Base-by-base conservation (phyloP, 768 basidiomycete genomes). In the Serendipita vermifera region DNA sequence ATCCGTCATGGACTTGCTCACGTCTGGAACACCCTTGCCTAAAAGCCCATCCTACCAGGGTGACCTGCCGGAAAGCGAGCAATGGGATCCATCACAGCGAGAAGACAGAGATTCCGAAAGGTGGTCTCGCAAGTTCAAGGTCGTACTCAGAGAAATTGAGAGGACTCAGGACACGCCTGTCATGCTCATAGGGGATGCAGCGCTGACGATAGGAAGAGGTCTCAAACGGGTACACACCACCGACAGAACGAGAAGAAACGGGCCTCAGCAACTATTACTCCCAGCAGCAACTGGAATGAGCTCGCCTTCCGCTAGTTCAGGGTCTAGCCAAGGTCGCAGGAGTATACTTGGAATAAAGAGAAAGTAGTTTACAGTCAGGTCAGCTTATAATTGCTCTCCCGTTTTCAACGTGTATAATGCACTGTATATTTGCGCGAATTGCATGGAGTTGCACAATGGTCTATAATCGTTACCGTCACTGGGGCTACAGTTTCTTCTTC, bases 21-120 rank as follows among this genome's bases (percentile, higher is more conserved):
- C 69, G 3, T 67, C 73, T 2, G 77, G 76, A 2, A 58, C 75
- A 3, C 83, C 85, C 3, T 61, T 86, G 2, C 84, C 84, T 11
- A 85, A 81, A 66, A 85, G 84, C 61, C 85, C 86, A 9, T 87
- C 84, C 0, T 70, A 79, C 54, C 80, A 80, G 60, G 61, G 81
- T 7, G 65, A 68, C 3, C 72, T 67, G 38, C 60, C 63, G 14
- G 67, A 69, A 14, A 66, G 68, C 2, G 63, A 69, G 11, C 35
- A 63, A 22, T 60, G 56, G 26, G 60, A 56, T 9, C 65, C 68
- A 58, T 58, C 65, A 5, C 62, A 72, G 36, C 70, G 71, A 51
- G 85, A 86, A 60, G 65, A 81, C 24, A 82, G 85, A 62, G 82
- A 85, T 59, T 72, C 85, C 0, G 81, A 77, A 3, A 87, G 83